Base-by-base conservation (phyloP, 1,284 basidiomycete species). In the Ganoderma resinaceum region DNA sequence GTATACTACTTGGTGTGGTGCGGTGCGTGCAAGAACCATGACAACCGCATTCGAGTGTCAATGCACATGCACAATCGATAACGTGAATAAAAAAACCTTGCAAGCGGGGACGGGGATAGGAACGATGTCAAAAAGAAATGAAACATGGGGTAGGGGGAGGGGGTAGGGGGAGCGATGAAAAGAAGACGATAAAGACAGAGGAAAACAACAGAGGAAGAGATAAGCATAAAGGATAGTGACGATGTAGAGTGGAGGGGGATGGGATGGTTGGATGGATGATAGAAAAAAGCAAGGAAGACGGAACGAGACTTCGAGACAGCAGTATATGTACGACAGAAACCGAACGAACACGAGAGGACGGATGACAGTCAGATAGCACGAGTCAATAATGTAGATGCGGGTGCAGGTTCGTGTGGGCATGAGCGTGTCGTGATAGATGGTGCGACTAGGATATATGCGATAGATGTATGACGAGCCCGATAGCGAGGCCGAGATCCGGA, bases 301-400 rank as follows among this genome's bases (percentile, higher is more conserved):
- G 26, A 26, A 12, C 52, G 11, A 16, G 29, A 20, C 14, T 18
- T 18, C 16, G 16, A 55, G 58, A 61, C 40, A 67, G 62, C 38
- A 46, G 66, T 66, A 62, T 67, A 71, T 63, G 52, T 55, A 55
- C 52, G 52, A 62, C 42, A 65, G 23, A 31, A n/a, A n/a, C 14
- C 33, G 60, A 66, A 70, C 63, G 52, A 67, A 66, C 40, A 38
- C 38, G 49, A 33, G 53, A 42, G 61, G n/a, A n/a, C n/a, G n/a
- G 52, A 46, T 31, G 33, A 59, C 14, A 38, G 42, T 59, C 62
- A 37, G 63, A 71, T 35, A 60, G 69, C 62, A 35, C 52, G 63
- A 61, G 46, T 57, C 65, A 71, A 71, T 69, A 67, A 71, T 63
- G 66, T 69, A 63, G 60, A 66, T 59, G 66, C 60, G 42, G 42